Evolutionary conservation across 345 rosid species (phyloP).

Genomic region (Eutrema japonicum): DNA sequence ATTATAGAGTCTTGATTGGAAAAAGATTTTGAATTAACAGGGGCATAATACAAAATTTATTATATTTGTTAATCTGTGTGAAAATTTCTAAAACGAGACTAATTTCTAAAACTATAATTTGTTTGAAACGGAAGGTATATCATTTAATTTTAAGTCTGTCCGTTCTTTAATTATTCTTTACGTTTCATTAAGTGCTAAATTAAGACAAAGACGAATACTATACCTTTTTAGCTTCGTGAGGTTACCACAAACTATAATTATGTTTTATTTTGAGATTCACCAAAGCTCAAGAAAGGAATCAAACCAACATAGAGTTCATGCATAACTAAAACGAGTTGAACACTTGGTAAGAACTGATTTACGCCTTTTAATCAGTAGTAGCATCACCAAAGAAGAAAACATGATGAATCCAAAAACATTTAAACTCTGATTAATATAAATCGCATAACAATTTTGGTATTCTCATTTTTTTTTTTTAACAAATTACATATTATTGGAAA

Average conservation of each 20-base stretch:
- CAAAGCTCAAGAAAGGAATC: slow-evolving; percentile 36
- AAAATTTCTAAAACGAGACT: no score
- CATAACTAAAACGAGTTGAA: background rate
- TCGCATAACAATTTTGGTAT: background rate
- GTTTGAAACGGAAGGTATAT: background rate
- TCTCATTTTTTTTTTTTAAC: background rate
- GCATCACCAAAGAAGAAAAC: background rate
- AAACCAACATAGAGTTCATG: slow-evolving; percentile 5
- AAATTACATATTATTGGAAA: background rate
- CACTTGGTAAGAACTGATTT: background rate
- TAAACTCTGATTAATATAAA: background rate
- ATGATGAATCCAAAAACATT: background rate
- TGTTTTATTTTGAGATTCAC: slow-evolving; percentile 11
- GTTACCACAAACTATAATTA: background rate
- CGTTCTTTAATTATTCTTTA: background rate
- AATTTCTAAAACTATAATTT: background rate
- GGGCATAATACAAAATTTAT: no score
- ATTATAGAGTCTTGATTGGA: background rate
- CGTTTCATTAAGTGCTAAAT: slow-evolving; percentile 13
- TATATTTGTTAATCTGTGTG: background rate
- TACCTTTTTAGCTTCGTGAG: background rate
- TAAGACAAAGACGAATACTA: slow-evolving; percentile 13
- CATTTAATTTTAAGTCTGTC: background rate
- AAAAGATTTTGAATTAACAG: no score
- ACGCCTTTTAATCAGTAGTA: background rate